Evolutionary conservation across 495 filamentous ascomycete genomes (phyloP).

Genomic region (Penicillium paxilli): DNA sequence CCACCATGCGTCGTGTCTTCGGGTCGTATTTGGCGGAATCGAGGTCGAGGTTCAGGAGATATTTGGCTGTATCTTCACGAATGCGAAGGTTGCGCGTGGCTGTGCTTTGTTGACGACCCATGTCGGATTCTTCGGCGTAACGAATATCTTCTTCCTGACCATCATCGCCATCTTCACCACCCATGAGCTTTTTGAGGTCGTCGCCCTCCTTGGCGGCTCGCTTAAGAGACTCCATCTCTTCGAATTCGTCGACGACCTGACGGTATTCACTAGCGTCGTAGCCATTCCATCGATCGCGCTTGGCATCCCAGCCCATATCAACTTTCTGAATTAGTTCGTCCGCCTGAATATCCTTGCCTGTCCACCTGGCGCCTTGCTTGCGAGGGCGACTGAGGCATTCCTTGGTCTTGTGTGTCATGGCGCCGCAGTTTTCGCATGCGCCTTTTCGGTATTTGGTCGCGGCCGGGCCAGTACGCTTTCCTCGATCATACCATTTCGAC

Average conservation of each 20-base stretch:
- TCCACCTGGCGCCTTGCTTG: conserved; percentile 90
- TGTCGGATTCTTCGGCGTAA: conserved; percentile 96
- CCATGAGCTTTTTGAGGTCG: conserved; percentile 45
- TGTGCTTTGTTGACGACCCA: conserved; percentile 87
- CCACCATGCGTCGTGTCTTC: conserved; percentile 93
- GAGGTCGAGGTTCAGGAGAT: conserved; percentile 88
- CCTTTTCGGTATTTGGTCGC: conserved; percentile 97
- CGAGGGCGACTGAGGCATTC: conserved; percentile 89
- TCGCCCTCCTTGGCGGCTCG: conserved; percentile 48
- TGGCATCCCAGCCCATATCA: conserved; percentile 93
- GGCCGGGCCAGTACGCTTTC: conserved; percentile 74
- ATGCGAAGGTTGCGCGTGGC: conserved; percentile 88
- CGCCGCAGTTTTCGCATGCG: conserved; percentile 96
- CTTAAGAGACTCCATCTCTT: conserved; percentile 82
- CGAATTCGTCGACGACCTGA: conserved; percentile 82
- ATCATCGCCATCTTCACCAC: conserved; percentile 55
- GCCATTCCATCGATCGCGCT: conserved; percentile 95
- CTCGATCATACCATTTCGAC: conserved; percentile 88
- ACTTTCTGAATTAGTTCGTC: conserved; percentile 88
- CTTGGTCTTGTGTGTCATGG: conserved; percentile 92
- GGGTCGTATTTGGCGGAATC: conserved; percentile 98
- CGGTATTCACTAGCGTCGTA: conserved; percentile 88
- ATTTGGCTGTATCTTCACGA: conserved; percentile 98
- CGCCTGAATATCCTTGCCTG: conserved; percentile 87
- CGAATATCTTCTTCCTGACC: conserved; percentile 68